Conservation (phyloP, 129 eudicot genomes). For the Smallanthus sonchifolius region DNA sequence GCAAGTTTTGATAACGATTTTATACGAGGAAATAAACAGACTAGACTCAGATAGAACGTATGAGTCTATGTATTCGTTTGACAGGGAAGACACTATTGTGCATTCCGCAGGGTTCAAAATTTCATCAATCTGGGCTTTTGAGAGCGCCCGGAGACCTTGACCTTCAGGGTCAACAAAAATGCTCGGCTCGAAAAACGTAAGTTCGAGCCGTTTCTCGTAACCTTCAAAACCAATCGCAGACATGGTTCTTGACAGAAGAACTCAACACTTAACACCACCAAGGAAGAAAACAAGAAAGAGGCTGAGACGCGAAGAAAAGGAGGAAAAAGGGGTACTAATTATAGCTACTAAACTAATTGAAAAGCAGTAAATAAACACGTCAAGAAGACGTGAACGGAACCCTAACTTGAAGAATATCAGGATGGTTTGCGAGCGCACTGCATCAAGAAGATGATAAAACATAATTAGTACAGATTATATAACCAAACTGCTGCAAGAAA, state of each 20-base stretch:
- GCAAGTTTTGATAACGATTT: conserved; percentile 88
- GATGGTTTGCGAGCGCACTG: conserved; percentile 99
- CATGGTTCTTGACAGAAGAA: conserved; percentile 21
- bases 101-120: conserved; percentile 84
- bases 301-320: conserved; percentile 56
- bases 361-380: conserved; percentile 53
- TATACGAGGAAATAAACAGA: conserved; percentile 74
- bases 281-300: conserved; percentile 22
- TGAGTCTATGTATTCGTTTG: conserved; percentile 67
- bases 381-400: conserved; percentile 38
- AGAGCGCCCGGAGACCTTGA: conserved; percentile 67
- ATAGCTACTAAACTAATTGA: conserved; percentile 30
- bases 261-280: conserved; percentile 12
- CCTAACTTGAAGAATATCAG: conserved; percentile 49
- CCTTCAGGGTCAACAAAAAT: conserved; percentile 86
- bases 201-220: conserved; percentile 90
- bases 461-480: background rate
- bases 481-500: background rate
- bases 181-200: conserved; percentile 77
- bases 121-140: conserved; percentile 77
- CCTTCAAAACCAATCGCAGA: conserved; percentile 99
- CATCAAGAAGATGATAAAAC: conserved; percentile 26
- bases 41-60: conserved; percentile 95
- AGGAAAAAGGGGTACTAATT: conserved; percentile 37
- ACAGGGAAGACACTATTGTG: conserved; percentile 79